Evolutionary conservation across 805 yeast species (phyloP).

Genomic region (Kuraishia ogatae): DNA sequence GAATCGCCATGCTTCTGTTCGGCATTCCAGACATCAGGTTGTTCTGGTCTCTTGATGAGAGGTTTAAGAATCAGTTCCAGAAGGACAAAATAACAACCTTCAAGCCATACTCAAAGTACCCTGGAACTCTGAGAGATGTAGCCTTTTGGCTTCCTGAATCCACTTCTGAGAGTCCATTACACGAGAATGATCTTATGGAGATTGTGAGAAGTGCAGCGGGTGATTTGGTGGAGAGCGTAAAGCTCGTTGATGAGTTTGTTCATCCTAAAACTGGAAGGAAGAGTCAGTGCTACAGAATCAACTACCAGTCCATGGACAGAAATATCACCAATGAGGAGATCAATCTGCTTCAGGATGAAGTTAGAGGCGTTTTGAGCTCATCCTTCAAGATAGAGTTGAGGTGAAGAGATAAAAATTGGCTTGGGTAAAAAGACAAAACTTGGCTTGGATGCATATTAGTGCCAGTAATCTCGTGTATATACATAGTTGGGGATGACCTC

Average conservation of each 20-base stretch:
- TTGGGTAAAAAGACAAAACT: neutral
- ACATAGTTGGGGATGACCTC: no score
- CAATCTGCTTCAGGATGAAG: constrained; percentile 59
- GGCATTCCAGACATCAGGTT: constrained; percentile 93
- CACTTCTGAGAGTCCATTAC: constrained; percentile 30
- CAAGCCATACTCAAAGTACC: constrained; percentile 85
- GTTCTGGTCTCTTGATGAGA: constrained; percentile 80
- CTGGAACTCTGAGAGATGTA: constrained; percentile 78
- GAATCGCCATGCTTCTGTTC: constrained; percentile 91
- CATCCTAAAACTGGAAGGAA: constrained; percentile 75
- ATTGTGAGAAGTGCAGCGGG: constrained; percentile 78
- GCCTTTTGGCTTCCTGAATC: constrained; percentile 76
- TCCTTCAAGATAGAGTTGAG: constrained; percentile 50
- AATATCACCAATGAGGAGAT: constrained; percentile 81
- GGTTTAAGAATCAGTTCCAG: constrained; percentile 68
- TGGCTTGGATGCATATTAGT: no score
- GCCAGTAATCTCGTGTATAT: neutral
- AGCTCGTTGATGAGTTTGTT: constrained; percentile 67
- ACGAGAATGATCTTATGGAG: constrained; percentile 92
- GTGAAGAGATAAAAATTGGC: constrained; percentile 4
- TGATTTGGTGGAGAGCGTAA: constrained; percentile 82
- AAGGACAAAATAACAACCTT: constrained; percentile 61
- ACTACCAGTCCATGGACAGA: constrained; percentile 94
- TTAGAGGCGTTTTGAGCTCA: constrained; percentile 46
- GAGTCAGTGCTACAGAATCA: constrained; percentile 83